phyloP scores from a whole-genome alignment of 805 yeast genomes.

The Monosporozyma servazzii region DNA sequence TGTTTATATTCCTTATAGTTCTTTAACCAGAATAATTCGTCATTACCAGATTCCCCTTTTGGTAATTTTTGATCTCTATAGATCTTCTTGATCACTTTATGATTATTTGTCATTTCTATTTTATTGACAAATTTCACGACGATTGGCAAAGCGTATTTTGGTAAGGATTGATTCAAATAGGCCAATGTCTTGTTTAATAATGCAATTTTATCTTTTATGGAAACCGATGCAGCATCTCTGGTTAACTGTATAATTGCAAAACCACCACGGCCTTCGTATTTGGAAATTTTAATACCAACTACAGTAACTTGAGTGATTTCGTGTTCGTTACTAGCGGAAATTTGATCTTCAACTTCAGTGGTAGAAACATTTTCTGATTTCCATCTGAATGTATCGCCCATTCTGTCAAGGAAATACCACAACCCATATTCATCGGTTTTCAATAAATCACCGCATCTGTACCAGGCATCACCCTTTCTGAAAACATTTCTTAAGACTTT shows the following conservation, averaged over 20 bases:
- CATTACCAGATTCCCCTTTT: constrained; percentile 50
- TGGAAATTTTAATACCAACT: constrained; percentile 76
- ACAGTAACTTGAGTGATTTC: constrained; percentile 61
- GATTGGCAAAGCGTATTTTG: constrained; percentile 79
- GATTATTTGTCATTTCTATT: constrained; percentile 67
- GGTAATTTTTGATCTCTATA: constrained; percentile 65
- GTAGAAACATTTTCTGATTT: constrained; percentile 92
- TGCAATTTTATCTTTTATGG: constrained; percentile 16
- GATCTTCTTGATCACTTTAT: constrained; percentile 64
- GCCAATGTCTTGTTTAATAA: constrained; percentile 35
- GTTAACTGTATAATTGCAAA: constrained; percentile 64
- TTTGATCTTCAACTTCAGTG: constrained; percentile 79
- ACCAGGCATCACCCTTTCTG: constrained; percentile 83
- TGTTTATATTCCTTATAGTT: constrained; percentile 41
- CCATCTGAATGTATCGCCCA: constrained; percentile 96
- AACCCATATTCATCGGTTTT: constrained; percentile 57
- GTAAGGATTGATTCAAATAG: constrained; percentile 40
- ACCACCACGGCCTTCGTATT: constrained; percentile 93
- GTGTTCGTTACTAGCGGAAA: constrained; percentile 32
- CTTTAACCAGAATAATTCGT: constrained; percentile 64
- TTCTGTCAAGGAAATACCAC: constrained; percentile 78
- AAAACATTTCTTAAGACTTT: constrained; percentile 69
- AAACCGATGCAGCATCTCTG: constrained; percentile 16
- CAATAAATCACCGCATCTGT: constrained; percentile 79
- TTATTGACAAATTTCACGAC: constrained; percentile 59